phyloP scores from a whole-genome alignment of 495 filamentous ascomycete genomes.

The Penicillium desertorum region DNA sequence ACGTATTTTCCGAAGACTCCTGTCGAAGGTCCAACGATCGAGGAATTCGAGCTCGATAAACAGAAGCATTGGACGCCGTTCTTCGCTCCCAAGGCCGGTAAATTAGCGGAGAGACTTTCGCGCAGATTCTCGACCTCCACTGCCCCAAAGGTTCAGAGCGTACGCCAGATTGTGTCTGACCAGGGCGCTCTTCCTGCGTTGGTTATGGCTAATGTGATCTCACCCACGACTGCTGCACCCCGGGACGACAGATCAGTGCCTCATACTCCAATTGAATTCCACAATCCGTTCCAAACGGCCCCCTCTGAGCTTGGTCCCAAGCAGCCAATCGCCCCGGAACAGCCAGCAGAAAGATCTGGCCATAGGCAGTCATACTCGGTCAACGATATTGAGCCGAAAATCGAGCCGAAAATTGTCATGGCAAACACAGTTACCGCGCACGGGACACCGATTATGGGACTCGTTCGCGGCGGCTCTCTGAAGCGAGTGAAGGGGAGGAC shows the following conservation, averaged over 20 bases:
- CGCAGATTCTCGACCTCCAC: conserved; percentile 33
- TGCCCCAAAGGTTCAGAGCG: conserved; percentile 25
- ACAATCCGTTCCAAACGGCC: conserved; percentile 35
- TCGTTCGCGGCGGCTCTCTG: conserved; percentile 30
- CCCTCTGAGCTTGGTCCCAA: conserved; percentile 1
- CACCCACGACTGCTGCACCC: conserved; percentile 12
- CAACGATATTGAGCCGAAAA: conserved; percentile 30
- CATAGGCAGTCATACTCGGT: conserved; percentile 26
- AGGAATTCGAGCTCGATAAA: conserved; percentile 21
- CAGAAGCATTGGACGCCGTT: conserved; percentile 46
- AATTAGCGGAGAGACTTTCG: conserved; percentile 36
- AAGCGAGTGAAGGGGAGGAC: conserved; percentile 39
- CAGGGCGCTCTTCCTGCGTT: conserved; percentile 37
- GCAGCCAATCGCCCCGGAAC: background rate
- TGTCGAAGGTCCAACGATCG: conserved; percentile 19
- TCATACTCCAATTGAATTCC: conserved; percentile 32
- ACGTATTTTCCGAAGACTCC: conserved; percentile 20
- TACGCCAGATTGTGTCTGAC: conserved; percentile 33
- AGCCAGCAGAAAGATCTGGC: conserved; percentile 11
- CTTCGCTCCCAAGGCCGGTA: conserved; percentile 40
- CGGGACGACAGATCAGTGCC: conserved; percentile 12
- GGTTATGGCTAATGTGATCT: conserved; percentile 41
- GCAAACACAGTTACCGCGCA: conserved; percentile 28
- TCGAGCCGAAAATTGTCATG: conserved; percentile 27
- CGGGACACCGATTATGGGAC: conserved; percentile 21